Conservation (phyloP, 1,284 basidiomycete genomes). For the Pseudozyma sp. region DNA sequence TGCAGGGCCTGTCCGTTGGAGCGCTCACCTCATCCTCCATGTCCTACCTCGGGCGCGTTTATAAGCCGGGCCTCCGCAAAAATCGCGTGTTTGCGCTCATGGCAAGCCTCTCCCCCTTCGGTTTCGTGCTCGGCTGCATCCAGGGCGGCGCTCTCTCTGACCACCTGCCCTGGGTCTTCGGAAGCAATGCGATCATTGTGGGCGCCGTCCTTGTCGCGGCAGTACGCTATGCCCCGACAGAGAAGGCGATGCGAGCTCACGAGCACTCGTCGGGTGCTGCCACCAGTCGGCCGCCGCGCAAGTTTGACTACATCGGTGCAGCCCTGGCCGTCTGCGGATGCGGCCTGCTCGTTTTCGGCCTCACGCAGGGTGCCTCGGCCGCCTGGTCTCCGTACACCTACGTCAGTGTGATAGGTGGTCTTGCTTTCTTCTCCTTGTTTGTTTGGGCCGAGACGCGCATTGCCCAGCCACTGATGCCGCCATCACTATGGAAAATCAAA, state of each 20-base stretch:
- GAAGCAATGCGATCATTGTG: conserved; percentile 7
- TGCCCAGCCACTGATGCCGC: conserved; percentile 24
- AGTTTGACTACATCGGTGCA: conserved; percentile 37
- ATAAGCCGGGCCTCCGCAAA: conserved; percentile 38
- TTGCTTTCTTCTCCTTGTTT: conserved; percentile 23
- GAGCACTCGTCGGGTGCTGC: conserved; percentile 4
- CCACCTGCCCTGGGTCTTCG: conserved; percentile 24
- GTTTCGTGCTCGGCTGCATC: conserved; percentile 31
- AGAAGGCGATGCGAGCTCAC: not conserved
- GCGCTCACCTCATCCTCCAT: conserved; percentile 25
- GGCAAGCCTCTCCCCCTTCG: conserved; percentile 33
- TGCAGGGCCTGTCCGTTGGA: conserved; percentile 32
- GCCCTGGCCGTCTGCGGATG: conserved; percentile 26
- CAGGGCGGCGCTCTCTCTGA: conserved; percentile 30
- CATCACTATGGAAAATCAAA: conserved; percentile 20
- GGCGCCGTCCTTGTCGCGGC: conserved; percentile 2
- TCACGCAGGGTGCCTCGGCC: conserved; percentile 36
- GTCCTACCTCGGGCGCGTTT: conserved; percentile 30
- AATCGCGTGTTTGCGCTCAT: conserved; percentile 37
- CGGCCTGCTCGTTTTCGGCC: conserved; percentile 25
- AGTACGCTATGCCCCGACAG: conserved; percentile 2
- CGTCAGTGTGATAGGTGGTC: conserved; percentile 22
- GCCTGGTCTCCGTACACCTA: conserved; percentile 40
- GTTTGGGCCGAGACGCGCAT: conserved; percentile 21
- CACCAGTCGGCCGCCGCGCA: conserved; percentile 2